Evolutionary conservation across 495 filamentous ascomycete genomes (phyloP), one percentile per base, ranked within the genome.

Genomic region (Letharia lupina): DNA sequence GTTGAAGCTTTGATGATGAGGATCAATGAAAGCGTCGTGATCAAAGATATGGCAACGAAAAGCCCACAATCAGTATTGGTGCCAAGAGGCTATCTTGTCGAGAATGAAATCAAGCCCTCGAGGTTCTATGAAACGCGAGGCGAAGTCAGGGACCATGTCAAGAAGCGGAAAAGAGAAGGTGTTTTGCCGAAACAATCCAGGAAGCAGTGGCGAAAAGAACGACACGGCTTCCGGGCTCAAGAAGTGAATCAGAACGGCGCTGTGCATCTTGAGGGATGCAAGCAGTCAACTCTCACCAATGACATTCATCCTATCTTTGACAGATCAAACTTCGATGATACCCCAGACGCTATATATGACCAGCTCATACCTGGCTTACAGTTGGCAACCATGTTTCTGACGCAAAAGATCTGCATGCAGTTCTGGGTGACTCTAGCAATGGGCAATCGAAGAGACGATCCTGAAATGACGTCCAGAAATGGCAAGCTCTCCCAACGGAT

Each of bases 231-330:
- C 60, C 60, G 35, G 28, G 60, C 70, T 23, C 65, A 72, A 37
- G 70, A 72, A 35, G 58, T 72, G 20, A 66, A 71, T 48, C 66
- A 66, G 59, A 65, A 72, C 67, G 63, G 73, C 64, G 67, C 74
- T 66, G 60, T 77, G 59, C n/a, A 73, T 58, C 57, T 78, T 56
- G 60, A 74, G 70, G 28, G 70, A 61, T 65, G 71, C 70, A 63
- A 64, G 41, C 31, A 71, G 63, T 59, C 73, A 44, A 60, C 70
- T 48, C 62, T 74, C 58, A 39, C 67, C 40, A 67, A 75, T 69
- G 54, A 66, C 5, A 70, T 72, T 15, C 70, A 72, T 61, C 70
- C 66, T 35, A 52, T 72, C 4, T 63, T 72, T 15, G 45, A 65
- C 18, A 54, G 69, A 9, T 60, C 63, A 37, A 54, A 48, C 37